phyloP scores from a whole-genome alignment of 176 grass and related monocot genomes.

The Rhynchospora tenuis region DNA sequence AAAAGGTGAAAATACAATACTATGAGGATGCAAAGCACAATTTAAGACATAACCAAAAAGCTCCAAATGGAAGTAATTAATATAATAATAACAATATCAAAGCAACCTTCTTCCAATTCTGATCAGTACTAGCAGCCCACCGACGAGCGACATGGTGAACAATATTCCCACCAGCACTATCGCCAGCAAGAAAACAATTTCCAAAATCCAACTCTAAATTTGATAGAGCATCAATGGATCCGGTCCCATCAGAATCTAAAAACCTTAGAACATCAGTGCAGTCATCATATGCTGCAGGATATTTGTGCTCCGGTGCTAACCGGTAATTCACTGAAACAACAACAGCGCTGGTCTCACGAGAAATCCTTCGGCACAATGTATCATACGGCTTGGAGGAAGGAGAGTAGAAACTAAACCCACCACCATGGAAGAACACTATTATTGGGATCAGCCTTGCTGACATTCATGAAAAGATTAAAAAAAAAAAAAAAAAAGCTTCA shows the following conservation, averaged over 20 bases:
- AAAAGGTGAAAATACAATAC: too few species aligned
- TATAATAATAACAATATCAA: not conserved
- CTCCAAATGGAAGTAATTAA: not conserved
- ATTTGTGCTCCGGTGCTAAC: conserved; percentile 7
- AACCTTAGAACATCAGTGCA: not conserved
- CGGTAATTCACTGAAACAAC: conserved; percentile 31
- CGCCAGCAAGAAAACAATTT: not conserved
- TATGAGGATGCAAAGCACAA: not conserved
- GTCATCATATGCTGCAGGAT: conserved; percentile 5
- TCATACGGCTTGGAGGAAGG: conserved; percentile 39
- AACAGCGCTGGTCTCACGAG: conserved; percentile 23
- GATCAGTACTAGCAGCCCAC: not conserved
- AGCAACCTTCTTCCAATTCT: conserved; percentile 6
- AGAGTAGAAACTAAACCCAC: conserved; percentile 70
- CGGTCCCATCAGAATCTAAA: not conserved
- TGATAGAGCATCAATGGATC: not conserved
- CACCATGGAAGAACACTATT: conserved; percentile 66
- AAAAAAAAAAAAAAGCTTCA: not conserved
- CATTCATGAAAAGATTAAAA: not conserved
- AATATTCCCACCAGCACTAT: conserved; percentile 7
- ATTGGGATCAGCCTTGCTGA: conserved; percentile 10
- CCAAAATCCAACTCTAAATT: conserved; percentile 5
- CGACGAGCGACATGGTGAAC: not conserved
- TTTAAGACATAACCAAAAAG: not conserved
- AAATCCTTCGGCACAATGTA: conserved; percentile 44